Evolutionary conservation across 2,329 filamentous ascomycete species (phyloP), one percentile per base, ranked within the genome.

Genomic region (Diaporthe caulivora): DNA sequence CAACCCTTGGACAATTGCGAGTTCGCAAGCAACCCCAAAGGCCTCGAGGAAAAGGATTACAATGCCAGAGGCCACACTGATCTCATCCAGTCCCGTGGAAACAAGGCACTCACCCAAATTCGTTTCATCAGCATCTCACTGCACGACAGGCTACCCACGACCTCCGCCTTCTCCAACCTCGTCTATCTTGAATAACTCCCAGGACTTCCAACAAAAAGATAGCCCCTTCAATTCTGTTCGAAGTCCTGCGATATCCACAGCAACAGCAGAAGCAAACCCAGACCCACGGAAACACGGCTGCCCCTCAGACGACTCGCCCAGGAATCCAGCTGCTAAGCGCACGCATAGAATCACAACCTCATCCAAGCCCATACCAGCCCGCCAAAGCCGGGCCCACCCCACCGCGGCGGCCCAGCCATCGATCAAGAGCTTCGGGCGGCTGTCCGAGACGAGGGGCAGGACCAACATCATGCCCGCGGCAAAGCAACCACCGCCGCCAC

Each of bases 1-100:
- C 71, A 84, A 84, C 74, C 83, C 84, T 10, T 85, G 83, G 84
- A 83, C 82, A 15, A 80, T 85, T 51, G 80, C 83, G 42, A 77
- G 81, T 80, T 83, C 81, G 80, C 82, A 83, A 76, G 74, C 54
- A 70, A 83, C 77, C 76, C 77, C 80, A 54, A 82, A 77, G 75
- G 76, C 73, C 29, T 64, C 76, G 53, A 78, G 76, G 57, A 62
- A 73, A 15, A 47, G 51, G 53, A 26, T 65, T 13, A 54, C 49
- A 34, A 17, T 47, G 44, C 11, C 72, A 37, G 75, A 78, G 40
- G 74, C 78, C 17, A 80, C 80, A 67, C 9, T 79, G 71, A 77
- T 80, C 74, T 77, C 77, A 21, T 81, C 80, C 53, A 81, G 80
- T 70, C 80, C 80, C 6, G 69, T 51, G 13, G 70, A 74, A 21